These are phyloP conservation scores for Santalum album DNA, from an alignment of 164 flowering plant genomes.

Conservation along the genomic window DNA sequence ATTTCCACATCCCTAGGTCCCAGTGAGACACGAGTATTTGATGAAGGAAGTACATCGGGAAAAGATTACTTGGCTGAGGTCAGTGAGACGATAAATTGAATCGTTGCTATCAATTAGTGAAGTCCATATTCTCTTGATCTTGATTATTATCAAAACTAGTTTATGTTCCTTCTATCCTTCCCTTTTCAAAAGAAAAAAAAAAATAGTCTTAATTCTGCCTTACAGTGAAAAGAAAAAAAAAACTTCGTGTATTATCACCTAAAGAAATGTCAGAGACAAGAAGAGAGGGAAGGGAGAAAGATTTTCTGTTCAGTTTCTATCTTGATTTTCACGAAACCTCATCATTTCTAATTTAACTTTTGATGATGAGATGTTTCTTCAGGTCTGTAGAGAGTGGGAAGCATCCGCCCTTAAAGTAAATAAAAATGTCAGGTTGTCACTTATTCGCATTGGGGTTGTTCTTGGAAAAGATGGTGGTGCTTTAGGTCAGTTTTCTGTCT, in stretches of 20 bases:
- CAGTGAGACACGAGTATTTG: conserved; percentile 73
- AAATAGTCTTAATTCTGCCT: too few species aligned
- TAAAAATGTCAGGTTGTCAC: conserved; percentile 70
- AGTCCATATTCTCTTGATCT: not conserved
- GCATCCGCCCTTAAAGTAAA: conserved; percentile 60
- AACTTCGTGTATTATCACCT: too few species aligned
- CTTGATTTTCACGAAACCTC: too few species aligned
- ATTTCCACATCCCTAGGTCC: conserved; percentile 64
- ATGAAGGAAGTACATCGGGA: conserved; percentile 91
- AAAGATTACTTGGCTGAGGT: conserved; percentile 96
- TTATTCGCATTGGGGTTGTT: conserved; percentile 86
- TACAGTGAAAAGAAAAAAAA: too few species aligned
- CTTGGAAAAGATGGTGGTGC: conserved; percentile 99
- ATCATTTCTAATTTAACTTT: not conserved
- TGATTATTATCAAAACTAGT: not conserved
- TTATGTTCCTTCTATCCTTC: not conserved
- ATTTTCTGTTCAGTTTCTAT: too few species aligned
- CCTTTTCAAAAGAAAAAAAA: too few species aligned
- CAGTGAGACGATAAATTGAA: conserved; percentile 4
- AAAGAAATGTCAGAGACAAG: too few species aligned
- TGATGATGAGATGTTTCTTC: conserved; percentile 9
- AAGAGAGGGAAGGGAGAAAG: too few species aligned
- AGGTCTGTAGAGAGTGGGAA: conserved; percentile 99
- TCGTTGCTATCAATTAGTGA: not conserved
- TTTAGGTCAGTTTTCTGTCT: conserved; percentile 44